Base-by-base conservation (phyloP, 225 moss, liverwort and hornwort species). In the Bryoerythrophyllum caledonicum region DNA sequence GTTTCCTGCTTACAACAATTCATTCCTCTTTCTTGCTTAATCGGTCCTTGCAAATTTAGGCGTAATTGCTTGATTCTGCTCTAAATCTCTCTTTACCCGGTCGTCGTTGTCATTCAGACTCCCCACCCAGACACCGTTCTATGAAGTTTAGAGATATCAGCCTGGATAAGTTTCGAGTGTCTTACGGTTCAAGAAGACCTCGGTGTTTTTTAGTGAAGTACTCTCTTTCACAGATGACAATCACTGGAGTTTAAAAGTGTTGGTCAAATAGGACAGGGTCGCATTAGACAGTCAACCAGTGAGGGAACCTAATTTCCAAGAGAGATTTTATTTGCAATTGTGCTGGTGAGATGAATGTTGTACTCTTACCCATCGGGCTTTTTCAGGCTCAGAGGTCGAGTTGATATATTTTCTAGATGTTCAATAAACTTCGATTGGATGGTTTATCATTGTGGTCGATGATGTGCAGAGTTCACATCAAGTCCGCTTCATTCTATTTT, bases 21-120 rank as follows among this genome's bases (percentile, higher is more conserved):
- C 53, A 57, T 80, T 32, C 24, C 59, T 52, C 71, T n/a, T 17
- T 51, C n/a, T 48, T 79, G 44, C 46, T 79, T n/a, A n/a, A n/a
- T n/a, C n/a, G n/a, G n/a, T 19, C n/a, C 48, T 67, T 20, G 32
- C 69, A 53, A 35, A 21, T 54, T 49, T 49, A 49, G 53, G 52
- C 23, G 19, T 49, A 49, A 28, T 68, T 51, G 6, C 15, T 34
- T 52, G 26, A 10, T 30, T 48, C 9, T 51, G 11, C 11, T 49
- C 27, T 49, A 19, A 6, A 14, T 65, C 28, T 67, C 28, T 67
- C 16, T 43, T 5, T 65, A 14, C 17, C 44, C 12, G 43, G 41
- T 43, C 13, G 35, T 37, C 37, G 48, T 48, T 64, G 13, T 41
- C 40, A 64, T 6, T 41, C 40, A 64, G 43, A 25, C 23, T 35